phyloP scores from a whole-genome alignment of 1,139 yeast genomes.

The Komagataea norvegica region DNA sequence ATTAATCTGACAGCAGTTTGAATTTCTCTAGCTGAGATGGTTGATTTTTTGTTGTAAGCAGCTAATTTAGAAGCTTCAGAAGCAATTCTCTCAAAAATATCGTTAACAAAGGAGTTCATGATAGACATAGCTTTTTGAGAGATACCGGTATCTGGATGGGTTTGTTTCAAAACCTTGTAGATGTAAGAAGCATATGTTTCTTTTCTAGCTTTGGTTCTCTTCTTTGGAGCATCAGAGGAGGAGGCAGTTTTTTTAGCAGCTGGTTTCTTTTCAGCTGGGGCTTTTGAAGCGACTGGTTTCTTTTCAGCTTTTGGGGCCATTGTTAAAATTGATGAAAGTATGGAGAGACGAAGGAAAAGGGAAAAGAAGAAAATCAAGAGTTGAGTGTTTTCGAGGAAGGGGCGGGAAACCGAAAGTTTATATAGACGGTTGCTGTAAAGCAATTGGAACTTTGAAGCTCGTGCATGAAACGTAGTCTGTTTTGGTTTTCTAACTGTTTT shows the following conservation, averaged over 20 bases:
- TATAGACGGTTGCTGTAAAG: constrained; percentile 5
- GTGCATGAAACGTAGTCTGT: not conserved
- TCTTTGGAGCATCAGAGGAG: constrained; percentile 73
- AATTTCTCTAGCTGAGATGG: constrained; percentile 98
- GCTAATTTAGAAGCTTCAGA: constrained; percentile 99
- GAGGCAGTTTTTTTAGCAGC: constrained; percentile 76
- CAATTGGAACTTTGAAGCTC: not conserved
- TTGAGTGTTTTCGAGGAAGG: not conserved
- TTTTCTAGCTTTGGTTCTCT: constrained; percentile 97
- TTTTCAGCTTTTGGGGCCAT: constrained; percentile 99
- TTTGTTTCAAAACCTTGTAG: constrained; percentile 98
- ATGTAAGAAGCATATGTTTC: constrained; percentile 98
- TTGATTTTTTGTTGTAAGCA: constrained; percentile 99
- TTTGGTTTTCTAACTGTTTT: constrained; percentile 2
- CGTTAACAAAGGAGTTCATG: constrained; percentile 98
- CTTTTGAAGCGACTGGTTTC: constrained; percentile 99
- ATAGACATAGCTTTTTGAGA: constrained; percentile 99
- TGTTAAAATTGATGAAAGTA: constrained; percentile 26
- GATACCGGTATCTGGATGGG: constrained; percentile 99
- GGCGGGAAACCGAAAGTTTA: constrained; percentile 10
- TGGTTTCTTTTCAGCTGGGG: constrained; percentile 96
- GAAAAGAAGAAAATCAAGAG: constrained; percentile 1
- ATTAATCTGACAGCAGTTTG: constrained; percentile 99
- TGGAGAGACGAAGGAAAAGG: constrained; percentile 8
- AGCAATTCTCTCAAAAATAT: constrained; percentile 94